Conservation (phyloP, 352 stramenopile genomes). For the Pythium biforme region DNA sequence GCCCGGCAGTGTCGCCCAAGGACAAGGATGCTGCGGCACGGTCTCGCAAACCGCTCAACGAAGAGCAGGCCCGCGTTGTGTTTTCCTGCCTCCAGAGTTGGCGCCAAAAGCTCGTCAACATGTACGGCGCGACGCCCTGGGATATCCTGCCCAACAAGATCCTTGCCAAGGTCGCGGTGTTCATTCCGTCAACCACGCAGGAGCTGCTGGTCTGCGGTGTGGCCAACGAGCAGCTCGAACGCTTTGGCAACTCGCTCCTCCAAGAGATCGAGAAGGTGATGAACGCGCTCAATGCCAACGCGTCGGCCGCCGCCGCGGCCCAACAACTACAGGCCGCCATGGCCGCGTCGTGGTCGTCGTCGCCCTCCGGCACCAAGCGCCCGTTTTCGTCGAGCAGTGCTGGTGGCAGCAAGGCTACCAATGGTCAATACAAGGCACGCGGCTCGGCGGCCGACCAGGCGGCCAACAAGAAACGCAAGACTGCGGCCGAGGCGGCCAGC, state of each 20-base stretch:
- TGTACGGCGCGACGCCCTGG: constrained; percentile 64
- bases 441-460: not conserved
- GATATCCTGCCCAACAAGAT: constrained; percentile 74
- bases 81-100: constrained; percentile 77
- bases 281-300: constrained; percentile 27
- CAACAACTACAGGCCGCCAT: constrained; percentile 21
- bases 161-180: constrained; percentile 69
- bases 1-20: constrained; percentile 20
- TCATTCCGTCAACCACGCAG: constrained; percentile 49
- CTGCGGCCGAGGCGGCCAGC: not conserved
- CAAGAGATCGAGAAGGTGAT: constrained; percentile 50
- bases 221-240: constrained; percentile 40
- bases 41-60: constrained; percentile 37
- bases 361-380: constrained; percentile 8
- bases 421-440: not conserved
- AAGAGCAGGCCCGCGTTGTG: constrained; percentile 58
- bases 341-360: not conserved
- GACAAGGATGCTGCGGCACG: constrained; percentile 10
- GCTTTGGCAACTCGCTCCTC: constrained; percentile 62
- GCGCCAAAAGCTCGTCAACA: constrained; percentile 77
- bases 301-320: constrained; percentile 6
- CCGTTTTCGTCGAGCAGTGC: constrained; percentile 12
- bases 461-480: constrained; percentile 31
- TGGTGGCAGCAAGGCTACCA: not conserved
- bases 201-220: constrained; percentile 60